Base-by-base conservation (phyloP, 2,329 filamentous ascomycete species). In the Colletotrichum horii region DNA sequence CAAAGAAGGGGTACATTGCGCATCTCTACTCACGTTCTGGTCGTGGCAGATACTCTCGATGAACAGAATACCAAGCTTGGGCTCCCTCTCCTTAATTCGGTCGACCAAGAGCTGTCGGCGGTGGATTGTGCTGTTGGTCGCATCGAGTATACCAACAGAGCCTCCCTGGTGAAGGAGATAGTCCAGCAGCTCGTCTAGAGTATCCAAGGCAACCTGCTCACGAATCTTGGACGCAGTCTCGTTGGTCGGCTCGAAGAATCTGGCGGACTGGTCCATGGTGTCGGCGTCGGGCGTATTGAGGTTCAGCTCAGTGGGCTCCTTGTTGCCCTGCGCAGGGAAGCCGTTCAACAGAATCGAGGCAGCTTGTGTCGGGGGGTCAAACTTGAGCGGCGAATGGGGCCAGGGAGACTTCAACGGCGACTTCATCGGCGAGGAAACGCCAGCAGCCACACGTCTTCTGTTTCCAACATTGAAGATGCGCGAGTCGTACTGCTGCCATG, bases 391-490 rank as follows among this genome's bases (percentile, higher is more conserved):
- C 55, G 68, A 56, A 14, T 71, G 66, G 22, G 74, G 32, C 87
- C 86, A 11, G 89, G 88, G 22, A 86, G 83, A 36, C 82, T 72
- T 83, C 87, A 86, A 8, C 89, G 88, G 22, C 85, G 83, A 30
- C 83, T 72, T 83, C 68, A 75, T 79, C 5, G 83, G 78, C n/a
- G 84, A 83, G 30, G 84, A 84, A 60, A 88, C 83, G 19, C 94
- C 94, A 58, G 94, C 94, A 22, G 93, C 95, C 66, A 96, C 91
- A 80, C 97, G 93, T 80, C 97, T 91, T 81, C 96, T 91, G 84
- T 98, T 96, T 76, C 97, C 97, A 48, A 99, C 97, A 81, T 99
- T 99, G 91, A 99, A 99, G 80, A 99, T 98, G 79, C 91, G 91
- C 15, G 96, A 97, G 81, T 98, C 95, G 85, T 99, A 96, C 82